Conservation (phyloP, 2,329 filamentous ascomycete species). For the Graphilbum fragrans region DNA sequence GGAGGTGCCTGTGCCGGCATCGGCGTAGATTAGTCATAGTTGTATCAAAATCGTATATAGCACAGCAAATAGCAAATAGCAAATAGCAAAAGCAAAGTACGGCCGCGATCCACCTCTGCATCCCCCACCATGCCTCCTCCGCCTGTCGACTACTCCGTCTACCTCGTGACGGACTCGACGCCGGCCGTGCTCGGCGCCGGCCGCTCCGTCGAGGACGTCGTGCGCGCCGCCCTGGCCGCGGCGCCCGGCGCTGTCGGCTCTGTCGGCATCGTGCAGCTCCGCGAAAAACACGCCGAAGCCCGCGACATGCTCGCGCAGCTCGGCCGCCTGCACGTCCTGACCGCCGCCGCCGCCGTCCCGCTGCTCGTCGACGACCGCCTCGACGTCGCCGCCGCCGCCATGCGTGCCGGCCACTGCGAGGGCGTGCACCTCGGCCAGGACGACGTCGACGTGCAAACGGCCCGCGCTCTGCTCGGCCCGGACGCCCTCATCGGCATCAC, state of each 20-base stretch:
- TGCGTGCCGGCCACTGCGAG: constrained; percentile 75
- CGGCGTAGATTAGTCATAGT: too few species aligned
- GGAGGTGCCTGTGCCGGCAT: too few species aligned
- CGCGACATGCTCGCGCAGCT: constrained; percentile 59
- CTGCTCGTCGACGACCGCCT: constrained; percentile 88
- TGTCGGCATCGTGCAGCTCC: constrained; percentile 61
- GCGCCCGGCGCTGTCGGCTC: neutral
- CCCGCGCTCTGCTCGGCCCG: constrained; percentile 60
- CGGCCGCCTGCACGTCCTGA: constrained; percentile 58
- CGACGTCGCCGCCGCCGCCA: constrained; percentile 75
- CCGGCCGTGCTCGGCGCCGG: constrained; percentile 59
- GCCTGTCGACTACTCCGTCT: constrained; percentile 62
- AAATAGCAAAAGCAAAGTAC: too few species aligned
- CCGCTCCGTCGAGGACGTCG: constrained; percentile 57
- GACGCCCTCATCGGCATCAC: constrained; percentile 82
- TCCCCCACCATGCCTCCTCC: too few species aligned
- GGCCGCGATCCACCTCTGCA: too few species aligned
- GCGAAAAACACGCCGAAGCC: constrained; percentile 76
- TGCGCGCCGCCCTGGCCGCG: constrained; percentile 51
- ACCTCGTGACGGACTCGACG: constrained; percentile 91
- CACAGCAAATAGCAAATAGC: too few species aligned
- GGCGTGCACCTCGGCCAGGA: constrained; percentile 93
- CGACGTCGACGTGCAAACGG: constrained; percentile 53
- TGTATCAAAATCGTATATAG: too few species aligned
- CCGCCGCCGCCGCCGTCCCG: constrained; percentile 53